Evolutionary conservation across 139 green algal species (phyloP), one percentile per base, ranked within the genome.

Genomic region (Chlorella sorokiniana): DNA sequence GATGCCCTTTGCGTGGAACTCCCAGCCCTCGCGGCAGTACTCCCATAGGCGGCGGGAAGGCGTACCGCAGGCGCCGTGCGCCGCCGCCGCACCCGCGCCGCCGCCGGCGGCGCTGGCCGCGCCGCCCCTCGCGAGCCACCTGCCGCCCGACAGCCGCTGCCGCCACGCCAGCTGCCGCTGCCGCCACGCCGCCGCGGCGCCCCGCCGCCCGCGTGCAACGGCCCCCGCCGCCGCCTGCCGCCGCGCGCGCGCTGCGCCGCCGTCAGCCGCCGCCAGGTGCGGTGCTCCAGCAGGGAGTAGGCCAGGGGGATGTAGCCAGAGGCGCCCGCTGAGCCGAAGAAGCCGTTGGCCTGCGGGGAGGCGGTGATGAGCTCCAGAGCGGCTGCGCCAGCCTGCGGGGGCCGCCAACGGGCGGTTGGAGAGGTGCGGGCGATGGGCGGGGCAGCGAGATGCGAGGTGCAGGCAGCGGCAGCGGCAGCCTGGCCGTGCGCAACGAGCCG

Each of bases 1-100:
- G 23, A 88, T 76, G 54, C 84, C 84, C 22, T 88, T 88, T n/a
- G 78, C 78, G n/a, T 90, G 86, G 72, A 84, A 91, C 48, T 91
- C 75, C 77, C 79, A 88, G 31, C 82, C 82, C 0, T 68, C 11
- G 23, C 87, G 64, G 14, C 77, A 41, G 54, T 85, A 91, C 64
- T 90, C 81, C 10, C 54, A 64, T 45, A 86, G 74, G 18, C 38
- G 31, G 38, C 72, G 73, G 22, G 7, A 11, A 35, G 52, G 33
- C n/a, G 59, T 7, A 5, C 62, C 31, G 33, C 27, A 29, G 1
- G 62, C 62, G 1, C 8, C 62, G 10, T 3, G n/a, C 31, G 3
- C 31, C 62, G 8, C 29, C 23, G 7, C 31, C 41, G 10, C 20
- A 71, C 3, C 35, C 33, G 48, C 51, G 52, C 25, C n/a, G 6